Conservation (phyloP, 371 early-diverging fungal genomes). For the Rhizopus stolonifer region DNA sequence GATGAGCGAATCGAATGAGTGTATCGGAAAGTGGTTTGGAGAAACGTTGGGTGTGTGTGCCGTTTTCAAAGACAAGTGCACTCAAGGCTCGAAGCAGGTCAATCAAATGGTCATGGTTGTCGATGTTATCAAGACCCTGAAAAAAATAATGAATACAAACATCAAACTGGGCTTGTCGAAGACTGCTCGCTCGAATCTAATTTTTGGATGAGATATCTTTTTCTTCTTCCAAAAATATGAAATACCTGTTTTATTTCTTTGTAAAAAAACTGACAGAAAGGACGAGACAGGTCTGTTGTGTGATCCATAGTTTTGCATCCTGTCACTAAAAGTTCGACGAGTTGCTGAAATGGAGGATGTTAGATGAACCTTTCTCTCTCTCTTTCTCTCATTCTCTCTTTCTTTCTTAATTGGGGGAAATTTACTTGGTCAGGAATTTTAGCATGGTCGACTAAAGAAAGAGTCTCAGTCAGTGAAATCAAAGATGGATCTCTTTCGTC, state of each 20-base stretch:
- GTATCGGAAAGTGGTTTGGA: constrained; percentile 21
- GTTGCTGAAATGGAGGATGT: constrained; percentile 23
- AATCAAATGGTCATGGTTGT: constrained; percentile 26
- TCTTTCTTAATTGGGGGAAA: too few relatives aligned
- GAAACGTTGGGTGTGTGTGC: constrained; percentile 34
- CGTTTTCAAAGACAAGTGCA: constrained; percentile 51
- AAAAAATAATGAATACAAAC: constrained; percentile 32
- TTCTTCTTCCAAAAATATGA: background rate
- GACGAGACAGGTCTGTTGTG: constrained; percentile 27
- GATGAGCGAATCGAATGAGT: constrained; percentile 32
- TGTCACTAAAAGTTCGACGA: constrained; percentile 40
- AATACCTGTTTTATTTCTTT: constrained; percentile 48
- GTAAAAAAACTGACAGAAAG: constrained; percentile 48
- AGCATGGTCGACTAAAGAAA: constrained; percentile 10
- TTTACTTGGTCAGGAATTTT: constrained; percentile 21
- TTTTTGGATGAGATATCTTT: background rate
- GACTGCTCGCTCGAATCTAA: constrained; percentile 36
- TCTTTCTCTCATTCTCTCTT: background rate
- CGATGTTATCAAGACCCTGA: constrained; percentile 28
- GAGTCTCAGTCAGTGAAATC: background rate
- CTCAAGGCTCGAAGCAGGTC: constrained; percentile 49
- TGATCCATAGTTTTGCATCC: constrained; percentile 38
- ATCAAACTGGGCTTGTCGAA: constrained; percentile 39
- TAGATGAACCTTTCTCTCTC: background rate
- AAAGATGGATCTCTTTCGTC: background rate